Evolutionary conservation across 2,329 filamentous ascomycete genomes (phyloP).

Genomic region (Fusarium palustre): DNA sequence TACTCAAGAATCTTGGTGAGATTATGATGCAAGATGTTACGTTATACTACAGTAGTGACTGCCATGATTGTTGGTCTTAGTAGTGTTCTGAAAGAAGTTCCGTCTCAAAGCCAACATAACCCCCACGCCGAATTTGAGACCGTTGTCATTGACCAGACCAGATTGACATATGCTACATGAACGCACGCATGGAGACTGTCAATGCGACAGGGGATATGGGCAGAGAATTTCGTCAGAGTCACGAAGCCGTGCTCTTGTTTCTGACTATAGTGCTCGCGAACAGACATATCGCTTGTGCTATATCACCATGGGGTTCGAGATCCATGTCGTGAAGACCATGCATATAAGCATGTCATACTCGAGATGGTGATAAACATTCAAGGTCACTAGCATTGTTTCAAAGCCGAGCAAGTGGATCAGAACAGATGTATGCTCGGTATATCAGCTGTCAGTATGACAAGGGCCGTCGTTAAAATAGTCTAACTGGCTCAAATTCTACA

Average conservation of each 20-base stretch:
- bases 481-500: not conserved
- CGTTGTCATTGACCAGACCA: not conserved
- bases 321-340: not conserved
- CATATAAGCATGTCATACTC: not conserved
- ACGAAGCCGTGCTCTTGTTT: not conserved
- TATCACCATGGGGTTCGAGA: not conserved
- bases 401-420: not conserved
- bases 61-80: not conserved
- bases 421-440: not conserved
- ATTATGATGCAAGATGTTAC: not conserved
- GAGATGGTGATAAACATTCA: not conserved
- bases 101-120: accelerated
- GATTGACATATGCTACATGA: not conserved
- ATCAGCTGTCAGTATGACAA: not conserved
- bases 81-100: not conserved
- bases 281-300: not conserved
- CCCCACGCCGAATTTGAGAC: too few relatives aligned
- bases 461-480: not conserved
- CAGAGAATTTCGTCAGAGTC: not conserved
- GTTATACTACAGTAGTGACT: not conserved
- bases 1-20: too few relatives aligned
- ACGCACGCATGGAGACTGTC: not conserved
- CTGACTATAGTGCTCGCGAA: not conserved
- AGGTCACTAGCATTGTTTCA: not conserved
- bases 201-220: not conserved